phyloP scores from a whole-genome alignment of 2,329 filamentous ascomycete genomes.

The Alternaria metachromatica region DNA sequence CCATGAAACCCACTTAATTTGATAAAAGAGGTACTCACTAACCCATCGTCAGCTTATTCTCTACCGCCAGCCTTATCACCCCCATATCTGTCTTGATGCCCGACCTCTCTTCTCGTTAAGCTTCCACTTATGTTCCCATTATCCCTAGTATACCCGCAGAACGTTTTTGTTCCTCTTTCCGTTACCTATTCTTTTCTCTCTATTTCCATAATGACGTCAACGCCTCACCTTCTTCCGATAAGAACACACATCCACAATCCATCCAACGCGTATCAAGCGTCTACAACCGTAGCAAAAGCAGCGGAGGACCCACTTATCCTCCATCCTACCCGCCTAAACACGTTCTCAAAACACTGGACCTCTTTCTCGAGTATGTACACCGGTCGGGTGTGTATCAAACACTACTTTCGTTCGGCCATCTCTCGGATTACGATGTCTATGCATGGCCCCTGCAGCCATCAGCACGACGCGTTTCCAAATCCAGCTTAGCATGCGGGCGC shows the following conservation, averaged over 20 bases:
- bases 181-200: too few species aligned
- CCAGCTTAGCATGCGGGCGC: neutral
- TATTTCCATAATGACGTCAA: neutral
- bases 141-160: neutral
- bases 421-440: neutral
- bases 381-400: too few species aligned
- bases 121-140: fast-evolving
- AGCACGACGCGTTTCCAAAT: neutral
- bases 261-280: neutral
- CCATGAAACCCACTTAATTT: neutral
- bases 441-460: neutral
- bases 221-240: neutral
- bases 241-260: neutral
- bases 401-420: neutral
- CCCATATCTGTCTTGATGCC: neutral
- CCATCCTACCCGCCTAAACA: neutral
- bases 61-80: neutral
- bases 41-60: neutral
- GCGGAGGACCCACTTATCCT: neutral
- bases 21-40: neutral
- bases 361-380: too few species aligned
- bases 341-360: neutral
- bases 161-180: neutral
- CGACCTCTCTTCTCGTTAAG: fast-evolving
- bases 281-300: neutral